phyloP scores from a whole-genome alignment of 2,329 filamentous ascomycete genomes.

The Nannizzia gypsea region DNA sequence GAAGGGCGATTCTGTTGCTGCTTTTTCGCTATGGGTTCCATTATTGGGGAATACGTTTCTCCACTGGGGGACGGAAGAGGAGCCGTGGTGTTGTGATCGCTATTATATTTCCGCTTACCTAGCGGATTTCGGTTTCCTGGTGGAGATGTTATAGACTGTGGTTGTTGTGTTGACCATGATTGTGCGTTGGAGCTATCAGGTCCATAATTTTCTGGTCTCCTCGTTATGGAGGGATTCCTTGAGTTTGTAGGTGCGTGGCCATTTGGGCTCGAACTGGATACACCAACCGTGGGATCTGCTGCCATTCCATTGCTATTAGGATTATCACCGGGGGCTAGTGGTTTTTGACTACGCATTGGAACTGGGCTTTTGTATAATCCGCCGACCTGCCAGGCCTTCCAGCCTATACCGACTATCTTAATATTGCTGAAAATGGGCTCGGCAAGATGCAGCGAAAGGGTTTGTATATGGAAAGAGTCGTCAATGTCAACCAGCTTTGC shows the following conservation, averaged over 20 bases:
- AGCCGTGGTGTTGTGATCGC: background rate
- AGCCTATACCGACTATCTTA: slow-evolving; percentile 29
- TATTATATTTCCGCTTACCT: slow-evolving; percentile 1
- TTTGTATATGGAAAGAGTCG: slow-evolving; percentile 24
- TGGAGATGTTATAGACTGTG: background rate
- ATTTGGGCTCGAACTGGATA: background rate
- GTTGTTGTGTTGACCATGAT: background rate
- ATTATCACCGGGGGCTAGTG: background rate
- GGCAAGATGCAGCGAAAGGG: slow-evolving; percentile 22
- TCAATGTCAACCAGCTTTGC: slow-evolving; percentile 29
- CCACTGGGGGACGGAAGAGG: background rate
- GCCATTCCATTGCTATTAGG: background rate
- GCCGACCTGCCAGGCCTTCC: slow-evolving; percentile 29
- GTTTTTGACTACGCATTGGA: background rate
- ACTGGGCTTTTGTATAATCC: slow-evolving; percentile 26
- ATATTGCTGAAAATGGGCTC: slow-evolving; percentile 25
- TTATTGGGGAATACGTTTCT: background rate
- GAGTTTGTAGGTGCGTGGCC: background rate
- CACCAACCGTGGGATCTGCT: background rate
- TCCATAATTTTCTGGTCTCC: background rate
- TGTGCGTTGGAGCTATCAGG: background rate
- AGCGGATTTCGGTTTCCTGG: background rate
- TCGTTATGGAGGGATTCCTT: background rate
- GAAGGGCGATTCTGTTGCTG: background rate
- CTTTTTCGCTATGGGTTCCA: background rate